Conservation (phyloP, 371 early-diverging fungal genomes). For the Circinella minor region DNA sequence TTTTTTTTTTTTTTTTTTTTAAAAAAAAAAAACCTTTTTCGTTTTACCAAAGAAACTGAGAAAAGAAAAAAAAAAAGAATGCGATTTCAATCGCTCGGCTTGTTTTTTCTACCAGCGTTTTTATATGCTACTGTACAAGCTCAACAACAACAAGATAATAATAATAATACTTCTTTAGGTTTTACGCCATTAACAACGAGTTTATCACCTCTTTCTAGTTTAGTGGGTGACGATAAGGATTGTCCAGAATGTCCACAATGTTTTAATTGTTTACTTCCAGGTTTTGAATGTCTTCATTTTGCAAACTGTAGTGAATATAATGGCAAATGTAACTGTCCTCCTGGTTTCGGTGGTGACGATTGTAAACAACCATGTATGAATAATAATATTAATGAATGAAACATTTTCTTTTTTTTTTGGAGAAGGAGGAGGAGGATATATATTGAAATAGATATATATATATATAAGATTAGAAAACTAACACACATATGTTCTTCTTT, state of each 20-base stretch:
- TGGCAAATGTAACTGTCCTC: conserved; percentile 83
- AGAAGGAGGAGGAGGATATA: too few species aligned
- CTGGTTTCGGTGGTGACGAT: conserved; percentile 91
- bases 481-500: background rate
- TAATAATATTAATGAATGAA: too few species aligned
- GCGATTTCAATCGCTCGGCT: background rate
- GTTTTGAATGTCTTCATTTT: conserved; percentile 80
- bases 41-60: too few species aligned
- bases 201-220: background rate
- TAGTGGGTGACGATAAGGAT: conserved; percentile 2
- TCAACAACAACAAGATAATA: background rate
- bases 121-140: background rate
- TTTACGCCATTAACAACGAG: background rate
- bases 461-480: background rate
- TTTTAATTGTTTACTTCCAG: conserved; percentile 81
- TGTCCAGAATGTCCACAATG: conserved; percentile 77
- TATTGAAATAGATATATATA: too few species aligned
- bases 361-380: conserved; percentile 77
- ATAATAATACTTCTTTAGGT: background rate
- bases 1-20: too few species aligned
- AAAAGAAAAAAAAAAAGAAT: background rate
- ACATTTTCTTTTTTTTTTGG: background rate
- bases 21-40: too few species aligned
- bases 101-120: background rate
- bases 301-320: conserved; percentile 78